Evolutionary conservation across 169 alveolate species (phyloP).

Genomic region (Haemoproteus tartakovskyi): DNA sequence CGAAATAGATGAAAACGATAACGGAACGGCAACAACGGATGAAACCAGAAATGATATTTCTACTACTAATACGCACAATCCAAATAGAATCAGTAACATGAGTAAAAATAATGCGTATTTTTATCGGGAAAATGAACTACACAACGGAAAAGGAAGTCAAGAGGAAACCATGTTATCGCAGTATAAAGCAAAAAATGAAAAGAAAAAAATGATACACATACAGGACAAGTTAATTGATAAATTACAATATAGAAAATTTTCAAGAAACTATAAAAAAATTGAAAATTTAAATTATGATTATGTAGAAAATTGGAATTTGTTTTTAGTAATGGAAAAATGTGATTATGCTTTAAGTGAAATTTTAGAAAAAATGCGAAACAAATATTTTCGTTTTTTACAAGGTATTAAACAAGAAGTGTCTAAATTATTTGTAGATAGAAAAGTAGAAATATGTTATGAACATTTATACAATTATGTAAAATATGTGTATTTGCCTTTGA

Average conservation of each 20-base stretch:
- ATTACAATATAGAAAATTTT: conserved; percentile 22
- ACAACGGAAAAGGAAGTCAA: not conserved
- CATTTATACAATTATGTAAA: conserved; percentile 50
- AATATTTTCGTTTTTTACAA: conserved; percentile 15
- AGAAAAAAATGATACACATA: too few species aligned
- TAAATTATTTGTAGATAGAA: conserved; percentile 6
- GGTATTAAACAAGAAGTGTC: conserved; percentile 4
- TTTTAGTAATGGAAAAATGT: conserved; percentile 59
- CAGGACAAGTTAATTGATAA: conserved; percentile 13
- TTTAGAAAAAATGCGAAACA: conserved; percentile 15
- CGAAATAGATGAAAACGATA: too few species aligned
- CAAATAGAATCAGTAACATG: too few species aligned
- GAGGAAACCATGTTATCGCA: not conserved
- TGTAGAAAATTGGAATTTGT: conserved; percentile 50
- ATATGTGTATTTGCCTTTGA: conserved; percentile 37
- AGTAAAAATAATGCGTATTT: too few species aligned
- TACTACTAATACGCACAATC: too few species aligned
- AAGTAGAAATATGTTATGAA: conserved; percentile 27
- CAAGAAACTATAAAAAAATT: conserved; percentile 27
- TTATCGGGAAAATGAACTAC: too few species aligned
- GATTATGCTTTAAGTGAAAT: conserved; percentile 46
- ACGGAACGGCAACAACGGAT: too few species aligned
- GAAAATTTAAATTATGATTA: conserved; percentile 32
- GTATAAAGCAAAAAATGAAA: not conserved
- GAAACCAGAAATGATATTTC: too few species aligned